Conservation (phyloP, 2,329 filamentous ascomycete genomes). For the Rhytidhysteron rufulum region DNA sequence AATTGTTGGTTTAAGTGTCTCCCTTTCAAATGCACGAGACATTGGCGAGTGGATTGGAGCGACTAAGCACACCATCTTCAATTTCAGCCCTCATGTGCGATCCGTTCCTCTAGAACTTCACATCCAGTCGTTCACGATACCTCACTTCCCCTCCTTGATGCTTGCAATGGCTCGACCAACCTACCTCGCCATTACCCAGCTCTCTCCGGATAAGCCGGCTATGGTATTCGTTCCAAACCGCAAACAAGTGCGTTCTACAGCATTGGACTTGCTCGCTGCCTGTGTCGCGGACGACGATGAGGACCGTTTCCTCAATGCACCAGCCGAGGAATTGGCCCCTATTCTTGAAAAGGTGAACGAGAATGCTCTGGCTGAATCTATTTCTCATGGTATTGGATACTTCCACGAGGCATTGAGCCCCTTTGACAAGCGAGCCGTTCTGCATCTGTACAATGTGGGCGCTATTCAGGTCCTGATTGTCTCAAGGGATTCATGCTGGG, state of each 20-base stretch:
- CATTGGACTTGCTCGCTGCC: constrained; percentile 81
- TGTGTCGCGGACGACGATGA: constrained; percentile 87
- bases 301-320: constrained; percentile 85
- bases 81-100: constrained; percentile 90
- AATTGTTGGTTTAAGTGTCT: constrained; percentile 86
- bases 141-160: constrained; percentile 97
- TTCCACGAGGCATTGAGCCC: constrained; percentile 90
- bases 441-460: constrained; percentile 83
- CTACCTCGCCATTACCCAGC: constrained; percentile 81
- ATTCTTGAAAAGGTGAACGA: constrained; percentile 82
- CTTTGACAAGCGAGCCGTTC: constrained; percentile 89
- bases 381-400: constrained; percentile 93
- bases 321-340: constrained; percentile 75
- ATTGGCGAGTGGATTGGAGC: constrained; percentile 98
- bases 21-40: constrained; percentile 87
- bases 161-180: constrained; percentile 95
- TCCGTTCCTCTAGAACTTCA: constrained; percentile 88
- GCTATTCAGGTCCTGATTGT: constrained; percentile 83
- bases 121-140: constrained; percentile 91
- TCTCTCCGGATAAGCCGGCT: constrained; percentile 84
- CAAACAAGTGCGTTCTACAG: constrained; percentile 86
- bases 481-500: constrained; percentile 92
- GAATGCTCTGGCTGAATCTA: constrained; percentile 77
- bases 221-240: constrained; percentile 89
- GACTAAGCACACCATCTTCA: constrained; percentile 97